Evolutionary conservation across 805 yeast genomes (phyloP).

Genomic region (Sungouiozyma intestinalis): DNA sequence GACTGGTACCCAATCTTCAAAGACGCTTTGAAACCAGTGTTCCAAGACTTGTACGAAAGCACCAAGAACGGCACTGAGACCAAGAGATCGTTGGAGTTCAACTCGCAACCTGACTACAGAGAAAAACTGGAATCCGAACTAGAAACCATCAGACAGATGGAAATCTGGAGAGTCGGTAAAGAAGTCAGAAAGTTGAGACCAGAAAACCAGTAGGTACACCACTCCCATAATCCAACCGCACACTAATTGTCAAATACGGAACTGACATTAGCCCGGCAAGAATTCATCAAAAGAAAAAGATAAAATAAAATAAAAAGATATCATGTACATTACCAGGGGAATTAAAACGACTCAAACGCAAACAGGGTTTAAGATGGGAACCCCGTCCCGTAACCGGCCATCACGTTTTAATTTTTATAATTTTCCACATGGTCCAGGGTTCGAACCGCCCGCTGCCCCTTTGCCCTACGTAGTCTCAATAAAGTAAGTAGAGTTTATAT

Average conservation of each 20-base stretch:
- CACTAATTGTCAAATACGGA: constrained; percentile 6
- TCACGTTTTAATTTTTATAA: no score
- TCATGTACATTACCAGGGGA: no score
- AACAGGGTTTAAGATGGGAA: no score
- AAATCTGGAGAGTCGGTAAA: constrained; percentile 99
- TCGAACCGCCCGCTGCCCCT: no score
- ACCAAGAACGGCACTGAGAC: constrained; percentile 97
- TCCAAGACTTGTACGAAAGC: constrained; percentile 89
- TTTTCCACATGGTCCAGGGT: no score
- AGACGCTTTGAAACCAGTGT: constrained; percentile 97
- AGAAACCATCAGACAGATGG: constrained; percentile 88
- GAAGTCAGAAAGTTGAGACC: constrained; percentile 99
- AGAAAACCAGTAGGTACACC: constrained; percentile 69
- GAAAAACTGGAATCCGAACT: constrained; percentile 91
- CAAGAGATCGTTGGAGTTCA: constrained; percentile 94
- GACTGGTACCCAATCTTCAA: constrained; percentile 99
- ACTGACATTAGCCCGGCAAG: neutral
- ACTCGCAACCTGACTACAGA: constrained; percentile 97
- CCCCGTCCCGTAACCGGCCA: no score
- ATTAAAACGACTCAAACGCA: no score
- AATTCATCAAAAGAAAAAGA: no score
- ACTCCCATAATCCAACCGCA: neutral
- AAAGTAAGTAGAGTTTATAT: no score
- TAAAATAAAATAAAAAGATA: no score
- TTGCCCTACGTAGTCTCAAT: no score